Evolutionary conservation across 805 yeast genomes (phyloP).

Genomic region (Jamesozyma hellenica): DNA sequence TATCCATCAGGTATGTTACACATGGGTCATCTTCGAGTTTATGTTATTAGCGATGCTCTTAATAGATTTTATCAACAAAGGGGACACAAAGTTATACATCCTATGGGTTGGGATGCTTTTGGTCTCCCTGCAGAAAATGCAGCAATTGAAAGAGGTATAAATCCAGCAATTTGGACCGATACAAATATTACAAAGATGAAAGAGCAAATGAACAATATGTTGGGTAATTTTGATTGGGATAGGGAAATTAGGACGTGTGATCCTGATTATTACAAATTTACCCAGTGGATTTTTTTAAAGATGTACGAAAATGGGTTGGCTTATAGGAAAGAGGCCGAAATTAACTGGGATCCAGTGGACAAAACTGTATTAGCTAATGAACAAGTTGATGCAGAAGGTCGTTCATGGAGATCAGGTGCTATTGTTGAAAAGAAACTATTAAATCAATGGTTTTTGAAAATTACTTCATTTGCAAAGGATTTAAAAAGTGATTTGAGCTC

Average conservation of each 20-base stretch:
- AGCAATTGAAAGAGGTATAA: slow-evolving; percentile 73
- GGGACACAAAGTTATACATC: slow-evolving; percentile 77
- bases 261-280: slow-evolving; percentile 85
- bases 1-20: slow-evolving; percentile 92
- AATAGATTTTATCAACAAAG: slow-evolving; percentile 67
- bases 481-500: slow-evolving; percentile 53
- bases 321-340: slow-evolving; percentile 75
- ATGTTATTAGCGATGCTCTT: slow-evolving; percentile 78
- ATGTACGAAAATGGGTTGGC: slow-evolving; percentile 72
- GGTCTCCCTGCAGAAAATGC: slow-evolving; percentile 98
- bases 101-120: slow-evolving; percentile 99
- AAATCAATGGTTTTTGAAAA: slow-evolving; percentile 90
- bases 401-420: slow-evolving; percentile 97
- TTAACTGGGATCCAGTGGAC: slow-evolving; percentile 97
- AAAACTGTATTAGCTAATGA: slow-evolving; percentile 92
- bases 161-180: slow-evolving; percentile 78
- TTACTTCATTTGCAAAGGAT: slow-evolving; percentile 68
- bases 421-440: slow-evolving; percentile 70
- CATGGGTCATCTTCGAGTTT: slow-evolving; percentile 90
- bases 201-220: slow-evolving; percentile 64
- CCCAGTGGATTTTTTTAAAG: slow-evolving; percentile 74
- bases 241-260: slow-evolving; percentile 77
- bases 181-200: slow-evolving; percentile 79
- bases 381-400: slow-evolving; percentile 85
- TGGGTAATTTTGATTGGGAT: slow-evolving; percentile 90